phyloP scores from a whole-genome alignment of 257 asterid genomes.

The Craterostigma plantagineum region DNA sequence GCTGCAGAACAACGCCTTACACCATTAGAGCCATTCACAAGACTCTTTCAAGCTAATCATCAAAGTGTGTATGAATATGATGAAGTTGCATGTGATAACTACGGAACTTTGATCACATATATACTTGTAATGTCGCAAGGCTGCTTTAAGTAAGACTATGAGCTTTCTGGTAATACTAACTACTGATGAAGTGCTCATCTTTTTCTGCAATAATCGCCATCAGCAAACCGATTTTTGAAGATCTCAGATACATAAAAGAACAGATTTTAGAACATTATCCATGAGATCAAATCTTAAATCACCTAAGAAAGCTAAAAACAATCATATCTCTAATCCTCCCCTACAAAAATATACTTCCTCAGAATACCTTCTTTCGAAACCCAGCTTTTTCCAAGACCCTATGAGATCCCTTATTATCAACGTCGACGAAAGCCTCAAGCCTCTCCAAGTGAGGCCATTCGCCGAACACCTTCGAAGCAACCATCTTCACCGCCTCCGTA shows the following conservation, averaged over 20 bases:
- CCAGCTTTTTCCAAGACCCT: conserved; percentile 37
- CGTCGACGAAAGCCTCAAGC: conserved; percentile 33
- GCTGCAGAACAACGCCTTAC: conserved; percentile 73
- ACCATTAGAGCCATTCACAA: conserved; percentile 52
- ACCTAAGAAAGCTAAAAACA: conserved; percentile 18
- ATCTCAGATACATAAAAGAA: too few relatives aligned
- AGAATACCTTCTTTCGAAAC: conserved; percentile 24
- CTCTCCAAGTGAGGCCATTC: conserved; percentile 26
- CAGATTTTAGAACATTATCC: too few relatives aligned
- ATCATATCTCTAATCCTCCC: conserved; percentile 16
- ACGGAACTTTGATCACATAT: too few relatives aligned
- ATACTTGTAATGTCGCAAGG: too few relatives aligned
- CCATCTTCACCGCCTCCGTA: conserved; percentile 27
- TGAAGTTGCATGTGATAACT: too few relatives aligned
- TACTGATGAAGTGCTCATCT: too few relatives aligned
- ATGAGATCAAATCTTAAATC: too few relatives aligned
- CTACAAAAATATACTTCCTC: conserved; percentile 12
- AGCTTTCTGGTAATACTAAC: too few relatives aligned
- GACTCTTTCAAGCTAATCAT: conserved; percentile 18
- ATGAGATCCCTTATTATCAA: conserved; percentile 24
- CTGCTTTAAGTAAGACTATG: too few relatives aligned
- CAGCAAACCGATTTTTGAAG: too few relatives aligned
- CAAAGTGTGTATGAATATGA: neutral
- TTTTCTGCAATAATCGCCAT: too few relatives aligned
- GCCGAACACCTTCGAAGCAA: conserved; percentile 10